A percentile compares a stretch with the other conserved stretches of the same genome.
phyloP scores from a whole-genome alignment of 495 filamentous ascomycete genomes.

The Trichoderma erinaceum region DNA sequence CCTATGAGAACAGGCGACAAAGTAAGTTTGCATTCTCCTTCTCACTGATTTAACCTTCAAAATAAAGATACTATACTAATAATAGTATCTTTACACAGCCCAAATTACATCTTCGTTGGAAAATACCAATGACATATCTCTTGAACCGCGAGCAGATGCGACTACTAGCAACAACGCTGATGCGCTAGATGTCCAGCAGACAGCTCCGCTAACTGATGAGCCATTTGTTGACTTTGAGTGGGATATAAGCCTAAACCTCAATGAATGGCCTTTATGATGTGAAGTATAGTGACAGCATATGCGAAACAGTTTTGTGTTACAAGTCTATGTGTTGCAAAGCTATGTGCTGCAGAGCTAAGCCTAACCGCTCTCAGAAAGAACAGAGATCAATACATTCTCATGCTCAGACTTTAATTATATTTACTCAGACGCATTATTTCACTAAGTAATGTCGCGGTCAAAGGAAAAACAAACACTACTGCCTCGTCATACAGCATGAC shows the following conservation, averaged over 20 bases:
- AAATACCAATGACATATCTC: no score
- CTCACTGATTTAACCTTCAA: not conserved
- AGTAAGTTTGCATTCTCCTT: not conserved
- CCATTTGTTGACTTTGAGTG: slow-evolving; percentile 13
- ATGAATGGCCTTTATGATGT: not conserved
- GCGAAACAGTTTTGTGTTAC: no score
- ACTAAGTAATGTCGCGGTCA: no score
- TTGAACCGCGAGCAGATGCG: not conserved
- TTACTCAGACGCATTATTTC: no score
- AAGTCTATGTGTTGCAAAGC: no score
- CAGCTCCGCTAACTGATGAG: not conserved
- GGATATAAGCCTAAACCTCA: not conserved
- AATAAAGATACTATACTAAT: not conserved
- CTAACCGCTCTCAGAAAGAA: no score
- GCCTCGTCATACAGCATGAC: no score
- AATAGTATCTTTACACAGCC: not conserved
- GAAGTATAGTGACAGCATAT: no score
- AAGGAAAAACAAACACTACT: no score
- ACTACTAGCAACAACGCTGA: not conserved
- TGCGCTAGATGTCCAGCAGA: not conserved
- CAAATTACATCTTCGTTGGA: not conserved
- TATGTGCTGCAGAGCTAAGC: no score
- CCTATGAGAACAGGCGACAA: slow-evolving; percentile 20
- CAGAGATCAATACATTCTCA: no score
- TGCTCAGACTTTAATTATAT: no score